phyloP scores from a whole-genome alignment of 2,329 filamentous ascomycete species.

The Lomentospora prolificans region DNA sequence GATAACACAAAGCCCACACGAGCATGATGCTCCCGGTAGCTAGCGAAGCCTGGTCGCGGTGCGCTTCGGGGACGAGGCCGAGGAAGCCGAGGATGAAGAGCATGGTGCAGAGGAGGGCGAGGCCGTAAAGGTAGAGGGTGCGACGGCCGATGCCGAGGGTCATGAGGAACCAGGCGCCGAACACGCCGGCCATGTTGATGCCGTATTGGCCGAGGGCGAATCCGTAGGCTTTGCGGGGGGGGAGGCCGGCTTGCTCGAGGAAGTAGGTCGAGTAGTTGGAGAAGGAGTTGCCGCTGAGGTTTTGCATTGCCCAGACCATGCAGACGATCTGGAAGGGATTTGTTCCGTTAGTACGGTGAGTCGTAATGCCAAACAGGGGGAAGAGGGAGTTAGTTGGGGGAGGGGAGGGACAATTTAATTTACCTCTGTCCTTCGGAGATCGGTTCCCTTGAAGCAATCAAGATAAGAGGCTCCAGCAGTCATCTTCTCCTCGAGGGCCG shows the following conservation, averaged over 20 bases:
- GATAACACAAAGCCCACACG: conserved; percentile 31
- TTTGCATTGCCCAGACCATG: conserved; percentile 55
- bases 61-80: conserved; percentile 55
- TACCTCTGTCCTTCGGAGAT: conserved; percentile 62
- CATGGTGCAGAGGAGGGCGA: conserved; percentile 31
- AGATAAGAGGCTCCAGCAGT: conserved; percentile 64
- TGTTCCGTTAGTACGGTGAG: background rate
- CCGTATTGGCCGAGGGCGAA: conserved; percentile 28
- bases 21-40: conserved; percentile 71
- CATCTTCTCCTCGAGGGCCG: conserved; percentile 64
- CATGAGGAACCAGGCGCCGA: conserved; percentile 34
- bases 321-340: conserved; percentile 39
- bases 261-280: conserved; percentile 22
- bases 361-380: too few species aligned
- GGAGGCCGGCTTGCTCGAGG: conserved; percentile 26
- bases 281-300: conserved; percentile 53
- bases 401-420: background rate
- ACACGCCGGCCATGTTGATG: conserved; percentile 32
- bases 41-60: conserved; percentile 53
- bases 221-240: conserved; percentile 18
- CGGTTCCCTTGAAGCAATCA: conserved; percentile 75
- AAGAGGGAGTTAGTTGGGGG: background rate
- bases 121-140: conserved; percentile 33
- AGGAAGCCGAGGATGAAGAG: conserved; percentile 42
- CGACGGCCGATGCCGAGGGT: conserved; percentile 31